phyloP scores from a whole-genome alignment of 192 early-diverging fungal genomes.

The Coemansia umbellata region DNA sequence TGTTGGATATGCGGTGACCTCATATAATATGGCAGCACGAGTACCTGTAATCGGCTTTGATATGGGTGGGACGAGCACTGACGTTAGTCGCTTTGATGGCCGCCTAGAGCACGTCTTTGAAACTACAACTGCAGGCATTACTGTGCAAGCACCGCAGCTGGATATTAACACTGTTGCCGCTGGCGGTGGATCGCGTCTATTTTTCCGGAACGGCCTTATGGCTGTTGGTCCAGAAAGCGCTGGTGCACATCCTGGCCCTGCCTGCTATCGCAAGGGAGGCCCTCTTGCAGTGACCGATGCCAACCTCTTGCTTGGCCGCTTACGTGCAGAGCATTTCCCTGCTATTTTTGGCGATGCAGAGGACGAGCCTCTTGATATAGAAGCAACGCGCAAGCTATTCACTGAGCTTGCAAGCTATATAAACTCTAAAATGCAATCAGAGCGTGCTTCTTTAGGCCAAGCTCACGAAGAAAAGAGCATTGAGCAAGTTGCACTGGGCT shows the following conservation, averaged over 20 bases:
- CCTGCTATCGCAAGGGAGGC: conserved; percentile 93
- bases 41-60: conserved; percentile 91
- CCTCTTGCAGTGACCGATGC: conserved; percentile 92
- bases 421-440: conserved; percentile 53
- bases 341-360: conserved; percentile 90
- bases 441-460: conserved; percentile 17
- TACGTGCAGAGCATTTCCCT: conserved; percentile 85
- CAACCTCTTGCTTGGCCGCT: conserved; percentile 83
- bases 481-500: conserved; percentile 91
- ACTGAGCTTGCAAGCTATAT: conserved; percentile 60
- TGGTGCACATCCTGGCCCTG: conserved; percentile 91
- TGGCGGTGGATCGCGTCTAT: conserved; percentile 89
- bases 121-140: conserved; percentile 85
- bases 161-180: conserved; percentile 97
- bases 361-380: conserved; percentile 71
- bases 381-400: conserved; percentile 62
- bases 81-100: conserved; percentile 90
- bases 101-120: conserved; percentile 92
- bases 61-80: conserved; percentile 91
- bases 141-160: conserved; percentile 93
- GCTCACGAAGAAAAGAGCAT: conserved; percentile 53
- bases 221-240: conserved; percentile 91
- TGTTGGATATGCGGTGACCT: conserved; percentile 73
- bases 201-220: conserved; percentile 92
- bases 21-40: conserved; percentile 24